Percentiles rank a stretch among this genome's conserved stretches.
phyloP scores from a whole-genome alignment of 129 eudicot species.

The Artemisia annua region DNA sequence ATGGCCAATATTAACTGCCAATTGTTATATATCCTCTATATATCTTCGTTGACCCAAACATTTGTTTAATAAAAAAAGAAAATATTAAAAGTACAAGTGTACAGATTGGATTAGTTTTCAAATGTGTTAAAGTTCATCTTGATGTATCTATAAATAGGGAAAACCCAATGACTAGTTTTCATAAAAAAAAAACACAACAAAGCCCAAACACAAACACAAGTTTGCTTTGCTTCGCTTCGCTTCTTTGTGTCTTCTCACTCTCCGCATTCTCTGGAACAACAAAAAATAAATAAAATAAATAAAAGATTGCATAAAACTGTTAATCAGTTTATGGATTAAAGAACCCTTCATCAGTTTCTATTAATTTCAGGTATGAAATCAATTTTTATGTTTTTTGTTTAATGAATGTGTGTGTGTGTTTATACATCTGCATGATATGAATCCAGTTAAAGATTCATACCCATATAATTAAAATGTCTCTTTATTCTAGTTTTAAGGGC shows the following conservation, averaged over 20 bases:
- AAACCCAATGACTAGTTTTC: constrained; percentile 26
- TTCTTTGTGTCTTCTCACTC: constrained; percentile 28
- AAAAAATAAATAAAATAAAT: background rate
- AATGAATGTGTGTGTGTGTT: constrained; percentile 17
- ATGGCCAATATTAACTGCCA: constrained; percentile 11
- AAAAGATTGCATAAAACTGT: too few species aligned
- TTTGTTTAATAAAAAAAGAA: background rate
- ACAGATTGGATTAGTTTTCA: constrained; percentile 15
- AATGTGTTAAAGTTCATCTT: too few species aligned
- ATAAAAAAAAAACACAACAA: constrained; percentile 14
- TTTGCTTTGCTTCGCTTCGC: constrained; percentile 4
- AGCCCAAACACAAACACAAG: background rate
- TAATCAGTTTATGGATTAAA: constrained; percentile 19
- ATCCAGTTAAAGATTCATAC: background rate
- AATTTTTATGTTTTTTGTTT: background rate
- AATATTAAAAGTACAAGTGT: constrained; percentile 17
- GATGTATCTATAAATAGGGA: constrained; percentile 34
- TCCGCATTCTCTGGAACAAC: constrained; percentile 28
- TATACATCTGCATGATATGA: background rate
- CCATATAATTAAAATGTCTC: background rate
- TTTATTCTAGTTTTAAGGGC: too few species aligned
- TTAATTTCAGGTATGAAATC: constrained; percentile 21
- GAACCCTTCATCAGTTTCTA: constrained; percentile 19
- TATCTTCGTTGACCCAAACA: constrained; percentile 30
- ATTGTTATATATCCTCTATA: background rate